Conservation (phyloP, 441 rosid genomes). For the Gossypium davidsonii region DNA sequence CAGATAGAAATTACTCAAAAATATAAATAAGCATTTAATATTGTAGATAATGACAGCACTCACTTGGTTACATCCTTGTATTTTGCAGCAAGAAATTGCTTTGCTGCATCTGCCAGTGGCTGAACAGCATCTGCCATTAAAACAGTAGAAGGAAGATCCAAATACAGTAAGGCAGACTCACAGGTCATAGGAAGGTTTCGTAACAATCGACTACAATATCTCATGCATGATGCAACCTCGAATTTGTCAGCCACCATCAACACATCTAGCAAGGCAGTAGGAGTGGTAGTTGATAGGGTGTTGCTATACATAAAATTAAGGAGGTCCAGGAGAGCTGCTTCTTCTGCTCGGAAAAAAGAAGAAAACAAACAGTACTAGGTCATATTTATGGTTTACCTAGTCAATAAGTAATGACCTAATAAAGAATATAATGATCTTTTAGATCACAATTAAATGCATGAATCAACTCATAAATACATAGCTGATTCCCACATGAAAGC, state of each 20-base stretch:
- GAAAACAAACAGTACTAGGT: slow-evolving; percentile 10
- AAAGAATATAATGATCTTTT: background rate
- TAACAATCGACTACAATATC: slow-evolving; percentile 56
- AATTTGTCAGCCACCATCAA: slow-evolving; percentile 73
- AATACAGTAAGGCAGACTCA: slow-evolving; percentile 60
- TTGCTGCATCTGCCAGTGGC: slow-evolving; percentile 63
- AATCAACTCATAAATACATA: background rate
- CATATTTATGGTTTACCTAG: background rate
- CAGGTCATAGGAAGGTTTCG: slow-evolving; percentile 54
- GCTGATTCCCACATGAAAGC: background rate
- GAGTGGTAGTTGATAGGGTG: slow-evolving; percentile 36
- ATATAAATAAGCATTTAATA: background rate
- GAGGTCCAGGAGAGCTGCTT: slow-evolving; percentile 63
- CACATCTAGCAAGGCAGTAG: slow-evolving; percentile 58
- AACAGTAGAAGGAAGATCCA: slow-evolving; percentile 63
- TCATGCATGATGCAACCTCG: slow-evolving; percentile 74
- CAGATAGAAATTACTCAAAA: background rate
- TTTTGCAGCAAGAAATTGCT: slow-evolving; percentile 48
- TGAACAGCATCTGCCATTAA: slow-evolving; percentile 56
- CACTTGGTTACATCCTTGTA: slow-evolving; percentile 58
- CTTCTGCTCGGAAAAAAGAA: slow-evolving; percentile 41
- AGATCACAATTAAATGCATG: background rate
- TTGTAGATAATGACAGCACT: slow-evolving; percentile 9
- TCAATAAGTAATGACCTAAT: background rate
- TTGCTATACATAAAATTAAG: slow-evolving; percentile 62